A percentile compares a stretch with the other conserved stretches of the same genome.
Conservation (phyloP, 1,139 yeast genomes). For the Geotrichum phurueaensis region DNA sequence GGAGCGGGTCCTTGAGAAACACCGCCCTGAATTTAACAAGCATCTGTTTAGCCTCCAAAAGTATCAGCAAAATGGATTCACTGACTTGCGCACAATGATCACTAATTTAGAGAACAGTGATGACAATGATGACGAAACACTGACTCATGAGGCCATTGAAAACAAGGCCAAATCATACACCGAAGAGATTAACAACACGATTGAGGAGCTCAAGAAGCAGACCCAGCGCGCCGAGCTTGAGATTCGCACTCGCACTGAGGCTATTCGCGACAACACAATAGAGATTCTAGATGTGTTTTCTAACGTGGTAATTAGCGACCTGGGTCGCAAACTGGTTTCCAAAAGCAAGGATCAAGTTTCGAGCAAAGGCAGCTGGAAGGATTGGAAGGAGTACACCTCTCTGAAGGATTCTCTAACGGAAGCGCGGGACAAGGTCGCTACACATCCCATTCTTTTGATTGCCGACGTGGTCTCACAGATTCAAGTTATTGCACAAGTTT, state of each 20-base stretch:
- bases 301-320: slow-evolving; percentile 34
- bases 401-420: slow-evolving; percentile 51
- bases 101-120: background rate
- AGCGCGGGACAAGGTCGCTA: slow-evolving; percentile 52
- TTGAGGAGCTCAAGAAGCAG: slow-evolving; percentile 30
- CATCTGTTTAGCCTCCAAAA: slow-evolving; percentile 24
- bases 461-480: slow-evolving; percentile 49
- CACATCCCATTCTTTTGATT: slow-evolving; percentile 49
- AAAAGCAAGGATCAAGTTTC: slow-evolving; percentile 20
- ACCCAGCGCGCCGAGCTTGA: slow-evolving; percentile 31
- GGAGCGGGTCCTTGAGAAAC: slow-evolving; percentile 22
- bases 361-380: slow-evolving; percentile 44
- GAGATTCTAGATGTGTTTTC: slow-evolving; percentile 39
- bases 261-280: slow-evolving; percentile 31
- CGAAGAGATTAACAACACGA: slow-evolving; percentile 27
- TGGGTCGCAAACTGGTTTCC: slow-evolving; percentile 33
- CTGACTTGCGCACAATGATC: slow-evolving; percentile 2
- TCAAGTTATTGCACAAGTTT: slow-evolving; percentile 51
- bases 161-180: slow-evolving; percentile 27
- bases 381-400: slow-evolving; percentile 61
- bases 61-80: slow-evolving; percentile 18
- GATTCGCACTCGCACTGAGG: slow-evolving; percentile 32
- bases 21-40: slow-evolving; percentile 26
- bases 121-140: slow-evolving; percentile 24
- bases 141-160: slow-evolving; percentile 24